Conservation (phyloP, 1,284 basidiomycete genomes). For the Wallemia mellicola region DNA sequence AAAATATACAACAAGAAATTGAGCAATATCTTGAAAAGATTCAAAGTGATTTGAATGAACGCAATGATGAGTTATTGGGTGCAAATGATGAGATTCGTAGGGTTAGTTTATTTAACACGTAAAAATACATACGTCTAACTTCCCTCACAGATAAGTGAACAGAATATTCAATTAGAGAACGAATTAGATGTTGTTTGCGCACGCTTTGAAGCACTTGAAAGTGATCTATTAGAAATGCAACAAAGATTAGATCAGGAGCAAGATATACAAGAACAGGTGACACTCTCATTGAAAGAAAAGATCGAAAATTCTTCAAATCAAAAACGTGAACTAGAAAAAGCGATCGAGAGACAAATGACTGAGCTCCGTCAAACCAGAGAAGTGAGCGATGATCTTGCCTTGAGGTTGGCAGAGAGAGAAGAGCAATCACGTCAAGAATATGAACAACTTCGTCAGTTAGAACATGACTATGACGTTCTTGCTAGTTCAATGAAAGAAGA, state of each 20-base stretch:
- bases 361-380: slow-evolving; percentile 26
- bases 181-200: slow-evolving; percentile 21
- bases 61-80: slow-evolving; percentile 33
- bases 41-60: slow-evolving; percentile 35
- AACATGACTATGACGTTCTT: slow-evolving; percentile 29
- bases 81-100: slow-evolving; percentile 43
- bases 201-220: slow-evolving; percentile 14
- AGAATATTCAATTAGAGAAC: slow-evolving; percentile 27
- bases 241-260: slow-evolving; percentile 34
- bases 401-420: slow-evolving; percentile 23
- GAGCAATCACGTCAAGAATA: slow-evolving; percentile 7
- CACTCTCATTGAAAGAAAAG: slow-evolving; percentile 38
- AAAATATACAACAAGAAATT: slow-evolving; percentile 42
- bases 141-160: slow-evolving; percentile 19
- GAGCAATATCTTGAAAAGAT: slow-evolving; percentile 38
- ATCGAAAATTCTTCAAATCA: background rate
- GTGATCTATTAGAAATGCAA: slow-evolving; percentile 19
- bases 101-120: slow-evolving; percentile 18
- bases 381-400: slow-evolving; percentile 41
- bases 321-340: slow-evolving; percentile 4
- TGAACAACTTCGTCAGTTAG: slow-evolving; percentile 9
- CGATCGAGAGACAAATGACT: slow-evolving; percentile 4
- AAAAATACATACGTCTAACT: background rate
- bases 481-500: slow-evolving; percentile 30
- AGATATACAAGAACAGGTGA: slow-evolving; percentile 36